Base-by-base conservation (phyloP, 2,329 filamentous ascomycete species). In the Monilinia fructigena region DNA sequence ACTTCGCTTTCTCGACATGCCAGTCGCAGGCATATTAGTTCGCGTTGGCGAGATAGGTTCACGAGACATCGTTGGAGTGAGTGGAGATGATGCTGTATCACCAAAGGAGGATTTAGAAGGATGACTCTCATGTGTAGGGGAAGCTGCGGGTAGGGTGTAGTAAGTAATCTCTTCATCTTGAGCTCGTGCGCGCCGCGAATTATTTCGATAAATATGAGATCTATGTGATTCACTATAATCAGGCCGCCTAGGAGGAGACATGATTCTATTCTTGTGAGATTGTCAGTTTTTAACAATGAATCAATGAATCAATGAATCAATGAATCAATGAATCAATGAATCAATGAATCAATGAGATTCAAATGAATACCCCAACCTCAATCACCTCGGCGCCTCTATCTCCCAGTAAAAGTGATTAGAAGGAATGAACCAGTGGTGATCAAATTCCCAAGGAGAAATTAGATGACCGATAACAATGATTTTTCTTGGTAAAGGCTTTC, bases 1-100 rank as follows among this genome's bases (percentile, higher is more conserved):
- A 77, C 92, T 97, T 76, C 90, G 88, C 79, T 98, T 98, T 73
- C 93, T 87, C 68, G 80, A 76, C 68, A 85, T 77, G 50, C 78
- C 76, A 63, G 78, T 75, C 62, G 79, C 74, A 68, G 70, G 62
- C 18, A 69, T 65, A n/a, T 68, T 66, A 35, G 64, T 62, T 28
- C 69, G 65, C 47, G 65, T 70, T 65, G 73, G 65, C 14, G 70
- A 66, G 47, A 77, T 68, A 67, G 68, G 61, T 74, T 88, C 86
- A 80, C 81, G 80, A 76, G 83, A 82, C 67, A 78, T 78, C 77
- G 85, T 84, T 3, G 71, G 71, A 16, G 72, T 68, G 3, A 75
- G 55, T 78, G 83, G 80, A 76, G 81, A 81, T 63, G 78, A 75
- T 72, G 85, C 81, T 53, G 85, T 86, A 66, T 88, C 86, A 73